Evolutionary conservation across 2,329 filamentous ascomycete species (phyloP).

Genomic region (Huntiella omanensis): DNA sequence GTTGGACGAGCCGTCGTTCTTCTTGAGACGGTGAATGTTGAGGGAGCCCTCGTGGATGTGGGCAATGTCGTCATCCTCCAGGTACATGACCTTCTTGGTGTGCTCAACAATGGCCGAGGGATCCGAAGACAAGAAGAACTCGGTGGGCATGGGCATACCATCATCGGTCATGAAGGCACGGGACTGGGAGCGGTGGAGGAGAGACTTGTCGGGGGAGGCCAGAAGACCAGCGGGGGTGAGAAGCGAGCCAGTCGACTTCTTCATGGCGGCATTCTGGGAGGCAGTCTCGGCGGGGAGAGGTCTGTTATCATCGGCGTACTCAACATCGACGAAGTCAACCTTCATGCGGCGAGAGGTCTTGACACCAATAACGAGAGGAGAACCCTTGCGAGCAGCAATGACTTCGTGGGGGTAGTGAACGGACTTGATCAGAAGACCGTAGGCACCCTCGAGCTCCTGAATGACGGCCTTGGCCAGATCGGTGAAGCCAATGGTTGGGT

Average conservation of each 20-base stretch:
- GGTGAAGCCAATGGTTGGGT: conserved; percentile 88
- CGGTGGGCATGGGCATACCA: conserved; percentile 89
- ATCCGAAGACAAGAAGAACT: conserved; percentile 98
- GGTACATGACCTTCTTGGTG: conserved; percentile 99
- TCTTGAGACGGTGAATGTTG: conserved; percentile 96
- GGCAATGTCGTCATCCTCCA: conserved; percentile 98
- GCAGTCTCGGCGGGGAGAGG: conserved; percentile 82
- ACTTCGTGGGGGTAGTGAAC: conserved; percentile 97
- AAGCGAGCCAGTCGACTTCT: conserved; percentile 60
- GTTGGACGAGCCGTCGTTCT: conserved; percentile 91
- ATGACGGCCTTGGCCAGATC: conserved; percentile 94
- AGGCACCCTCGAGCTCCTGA: conserved; percentile 93
- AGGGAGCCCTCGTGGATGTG: conserved; percentile 98
- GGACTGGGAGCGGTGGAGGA: conserved; percentile 94
- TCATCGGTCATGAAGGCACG: conserved; percentile 98
- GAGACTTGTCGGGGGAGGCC: conserved; percentile 87
- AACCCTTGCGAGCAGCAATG: conserved; percentile 95
- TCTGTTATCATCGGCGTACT: conserved; percentile 73
- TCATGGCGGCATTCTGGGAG: conserved; percentile 88
- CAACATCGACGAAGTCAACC: conserved; percentile 98
- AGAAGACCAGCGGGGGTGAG: conserved; percentile 46
- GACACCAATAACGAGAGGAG: conserved; percentile 85
- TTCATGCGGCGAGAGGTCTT: conserved; percentile 98
- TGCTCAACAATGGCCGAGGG: conserved; percentile 97
- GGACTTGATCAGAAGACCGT: conserved; percentile 93